Evolutionary conservation across 2,329 filamentous ascomycete genomes (phyloP).

Genomic region (Pseudogymnoascus sp.): DNA sequence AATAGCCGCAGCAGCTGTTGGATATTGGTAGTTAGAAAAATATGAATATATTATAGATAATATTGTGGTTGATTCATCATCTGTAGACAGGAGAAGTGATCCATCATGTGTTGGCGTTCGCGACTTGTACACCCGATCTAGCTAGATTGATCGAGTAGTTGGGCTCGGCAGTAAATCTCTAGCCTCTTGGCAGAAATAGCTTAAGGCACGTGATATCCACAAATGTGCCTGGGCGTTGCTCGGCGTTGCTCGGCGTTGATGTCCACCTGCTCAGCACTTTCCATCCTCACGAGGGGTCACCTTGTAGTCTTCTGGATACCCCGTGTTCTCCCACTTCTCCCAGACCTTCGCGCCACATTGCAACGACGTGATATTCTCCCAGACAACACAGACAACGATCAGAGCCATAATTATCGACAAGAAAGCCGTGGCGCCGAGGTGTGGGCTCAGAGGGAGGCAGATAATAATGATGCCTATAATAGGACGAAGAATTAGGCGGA

Average conservation of each 20-base stretch:
- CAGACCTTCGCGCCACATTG: slow-evolving; percentile 20
- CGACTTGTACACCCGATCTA: background rate
- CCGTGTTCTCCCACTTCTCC: slow-evolving; percentile 25
- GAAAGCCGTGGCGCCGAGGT: slow-evolving; percentile 29
- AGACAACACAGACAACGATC: slow-evolving; percentile 35
- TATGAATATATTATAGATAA: background rate
- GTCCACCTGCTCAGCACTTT: background rate
- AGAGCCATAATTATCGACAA: slow-evolving; percentile 37
- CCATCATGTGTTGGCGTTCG: background rate
- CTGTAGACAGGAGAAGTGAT: background rate
- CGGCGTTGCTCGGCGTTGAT: background rate
- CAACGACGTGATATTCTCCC: slow-evolving; percentile 33
- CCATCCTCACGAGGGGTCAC: background rate
- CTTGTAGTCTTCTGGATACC: slow-evolving; percentile 20
- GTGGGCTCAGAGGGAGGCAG: slow-evolving; percentile 29
- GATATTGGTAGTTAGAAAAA: background rate
- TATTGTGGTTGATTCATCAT: background rate
- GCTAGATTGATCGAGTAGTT: background rate
- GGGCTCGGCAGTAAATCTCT: background rate
- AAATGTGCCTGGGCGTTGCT: background rate
- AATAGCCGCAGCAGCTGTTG: background rate
- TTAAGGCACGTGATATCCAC: background rate
- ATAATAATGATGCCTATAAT: slow-evolving; percentile 31
- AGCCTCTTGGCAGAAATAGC: background rate
- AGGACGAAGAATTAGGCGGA: slow-evolving; percentile 16